Conservation (phyloP, 2,329 filamentous ascomycete species). For the Phaeoacremonium minimum region DNA sequence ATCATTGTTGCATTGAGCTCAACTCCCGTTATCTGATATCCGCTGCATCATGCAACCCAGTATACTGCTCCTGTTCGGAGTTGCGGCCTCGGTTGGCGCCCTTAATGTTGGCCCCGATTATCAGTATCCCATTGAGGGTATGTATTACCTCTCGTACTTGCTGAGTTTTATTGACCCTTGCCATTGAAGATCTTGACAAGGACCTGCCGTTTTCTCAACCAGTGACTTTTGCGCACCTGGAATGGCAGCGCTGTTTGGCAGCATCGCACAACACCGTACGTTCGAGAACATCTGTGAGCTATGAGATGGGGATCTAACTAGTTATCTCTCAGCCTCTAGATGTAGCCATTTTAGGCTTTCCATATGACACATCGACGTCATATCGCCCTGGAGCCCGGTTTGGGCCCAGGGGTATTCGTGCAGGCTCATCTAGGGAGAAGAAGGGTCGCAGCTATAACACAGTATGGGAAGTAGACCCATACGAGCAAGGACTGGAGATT, state of each 20-base stretch:
- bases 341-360: conserved; percentile 48
- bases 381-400: conserved; percentile 8
- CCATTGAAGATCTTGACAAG: conserved; percentile 3
- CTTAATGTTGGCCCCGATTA: not conserved
- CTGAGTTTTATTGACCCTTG: not conserved
- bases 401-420: conserved; percentile 8
- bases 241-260: conserved; percentile 5
- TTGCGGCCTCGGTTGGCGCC: no score
- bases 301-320: not conserved
- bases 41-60: no score
- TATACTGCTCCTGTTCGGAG: no score
- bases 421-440: conserved; percentile 5
- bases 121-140: not conserved
- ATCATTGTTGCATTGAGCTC: no score
- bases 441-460: conserved; percentile 6
- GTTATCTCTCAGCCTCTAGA: conserved; percentile 30
- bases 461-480: conserved; percentile 4
- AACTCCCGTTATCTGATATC: no score
- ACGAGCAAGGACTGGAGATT: conserved; percentile 3
- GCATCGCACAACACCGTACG: conserved; percentile 2
- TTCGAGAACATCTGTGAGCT: not conserved
- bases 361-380: conserved; percentile 37
- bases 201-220: conserved; percentile 6
- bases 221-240: conserved; percentile 5
- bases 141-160: not conserved